phyloP scores from a whole-genome alignment of 139 green algal genomes.

The Chlorella sp. region DNA sequence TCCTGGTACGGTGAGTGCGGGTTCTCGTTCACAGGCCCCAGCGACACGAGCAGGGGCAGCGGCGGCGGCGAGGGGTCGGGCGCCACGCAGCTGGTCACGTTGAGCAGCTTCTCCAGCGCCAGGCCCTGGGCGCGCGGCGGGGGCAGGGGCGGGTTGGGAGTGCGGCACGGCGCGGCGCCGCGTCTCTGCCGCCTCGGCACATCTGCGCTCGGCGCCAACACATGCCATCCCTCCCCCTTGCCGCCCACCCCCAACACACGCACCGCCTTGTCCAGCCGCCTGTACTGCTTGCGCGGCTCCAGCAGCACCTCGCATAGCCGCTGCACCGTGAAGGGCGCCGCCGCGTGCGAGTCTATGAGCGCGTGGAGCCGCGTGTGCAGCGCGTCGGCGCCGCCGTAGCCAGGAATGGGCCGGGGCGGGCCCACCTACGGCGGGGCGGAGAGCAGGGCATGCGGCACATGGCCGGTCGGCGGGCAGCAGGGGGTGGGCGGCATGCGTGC shows the following conservation, averaged over 20 bases:
- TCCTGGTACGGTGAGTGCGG: constrained; percentile 29
- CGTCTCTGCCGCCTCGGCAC: too few relatives aligned
- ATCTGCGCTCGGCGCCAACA: too few relatives aligned
- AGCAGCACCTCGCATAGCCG: constrained; percentile 77
- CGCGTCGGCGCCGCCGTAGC: constrained; percentile 20
- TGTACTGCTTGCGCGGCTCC: constrained; percentile 75
- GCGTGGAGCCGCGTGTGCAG: constrained; percentile 38
- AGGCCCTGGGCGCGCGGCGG: constrained; percentile 19
- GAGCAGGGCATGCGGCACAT: not conserved
- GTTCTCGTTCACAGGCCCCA: constrained; percentile 58
- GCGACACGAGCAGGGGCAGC: constrained; percentile 12
- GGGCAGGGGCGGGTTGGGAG: not conserved
- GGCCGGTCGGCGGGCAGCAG: not conserved
- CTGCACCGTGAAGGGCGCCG: constrained; percentile 75
- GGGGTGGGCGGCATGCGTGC: not conserved
- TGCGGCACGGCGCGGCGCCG: too few relatives aligned
- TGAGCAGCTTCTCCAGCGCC: constrained; percentile 63
- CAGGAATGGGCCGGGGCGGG: constrained; percentile 38
- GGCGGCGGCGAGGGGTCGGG: constrained; percentile 15
- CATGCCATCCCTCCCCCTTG: not conserved
- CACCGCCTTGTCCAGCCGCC: constrained; percentile 64
- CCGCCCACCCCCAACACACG: not conserved
- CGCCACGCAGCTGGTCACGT: constrained; percentile 51
- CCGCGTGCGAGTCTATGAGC: constrained; percentile 38
- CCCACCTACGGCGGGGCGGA: constrained; percentile 30